Base-by-base conservation (phyloP, 176 grass and related monocot genomes). In the Oryza meridionalis region DNA sequence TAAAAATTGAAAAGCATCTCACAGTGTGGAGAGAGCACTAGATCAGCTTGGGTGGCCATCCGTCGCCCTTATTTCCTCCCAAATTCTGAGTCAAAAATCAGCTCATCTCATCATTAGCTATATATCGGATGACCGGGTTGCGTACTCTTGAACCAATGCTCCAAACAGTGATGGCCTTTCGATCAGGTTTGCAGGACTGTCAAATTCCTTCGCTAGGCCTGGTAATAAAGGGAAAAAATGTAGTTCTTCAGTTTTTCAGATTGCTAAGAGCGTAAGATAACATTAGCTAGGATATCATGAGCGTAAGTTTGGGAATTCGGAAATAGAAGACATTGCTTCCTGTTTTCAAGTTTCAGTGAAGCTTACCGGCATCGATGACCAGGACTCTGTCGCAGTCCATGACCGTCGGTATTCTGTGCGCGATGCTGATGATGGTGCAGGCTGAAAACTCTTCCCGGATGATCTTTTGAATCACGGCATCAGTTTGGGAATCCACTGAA, bases 401-500 rank as follows among this genome's bases (percentile, higher is more conserved):
- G 70, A 99, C 96, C 6, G 96, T 99, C 14, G 96, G 96, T 90
- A 99, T 99, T 77, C 96, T 99, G 82, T 99, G 96, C 9, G 96
- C 96, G 78, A 99, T 99, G 83, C 96, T 99, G 86, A 99, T 99
- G 78, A 99, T 99, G 44, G 96, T 99, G 40, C 96, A 96, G 22
- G 88, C 74, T 1, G 89, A 69, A 25, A 99, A 99, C 73, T 99
- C 96, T 85, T 96, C 96, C 68, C 96, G 75, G 69, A 99, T 99
- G 31, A 99, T 99, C 77, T 59, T 90, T 78, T 99, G 96, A 84
- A 99, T 99, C 76, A 96, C 91, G 19, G 93, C 91, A 66, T 99
- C 96, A 2, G 96, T 99, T 85, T 96, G 96, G 22, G 96, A 99
- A 67, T 99, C 96, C 42, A 99, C 96, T 2, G 96, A 99, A 27